These are phyloP conservation scores for Pilatotrama ljubarskyi DNA, from an alignment of 768 basidiomycete genomes.

Conservation along the genomic window DNA sequence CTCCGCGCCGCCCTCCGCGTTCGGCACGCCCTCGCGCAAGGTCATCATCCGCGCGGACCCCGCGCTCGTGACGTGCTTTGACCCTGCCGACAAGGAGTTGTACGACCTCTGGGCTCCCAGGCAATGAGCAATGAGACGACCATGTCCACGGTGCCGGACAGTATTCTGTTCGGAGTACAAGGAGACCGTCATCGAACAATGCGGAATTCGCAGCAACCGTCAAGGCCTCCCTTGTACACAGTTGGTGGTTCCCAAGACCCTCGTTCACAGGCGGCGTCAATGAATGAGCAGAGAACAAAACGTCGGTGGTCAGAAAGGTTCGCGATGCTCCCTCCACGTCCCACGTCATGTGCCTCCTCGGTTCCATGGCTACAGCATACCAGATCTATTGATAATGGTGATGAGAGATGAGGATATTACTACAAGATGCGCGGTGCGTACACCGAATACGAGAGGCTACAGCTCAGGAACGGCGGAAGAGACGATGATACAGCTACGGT, in stretches of 20 bases:
- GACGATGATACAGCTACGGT: not conserved
- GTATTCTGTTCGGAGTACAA: not conserved
- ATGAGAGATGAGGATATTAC: not conserved
- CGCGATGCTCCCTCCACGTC: not conserved
- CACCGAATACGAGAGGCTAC: conserved; percentile 1
- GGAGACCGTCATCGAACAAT: not conserved
- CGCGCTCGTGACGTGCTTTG: conserved; percentile 70
- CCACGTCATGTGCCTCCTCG: not conserved
- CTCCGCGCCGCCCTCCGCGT: conserved; percentile 13
- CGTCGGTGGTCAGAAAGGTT: not conserved
- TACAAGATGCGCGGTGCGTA: not conserved
- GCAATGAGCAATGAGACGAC: conserved; percentile 13
- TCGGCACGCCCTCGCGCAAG: conserved; percentile 34
- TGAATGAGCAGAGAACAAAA: not conserved
- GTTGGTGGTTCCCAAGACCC: too few species aligned
- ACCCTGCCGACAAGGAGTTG: conserved; percentile 71
- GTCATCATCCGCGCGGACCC: conserved; percentile 63
- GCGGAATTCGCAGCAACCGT: too few species aligned
- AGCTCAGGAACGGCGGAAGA: not conserved
- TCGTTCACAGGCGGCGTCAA: too few species aligned
- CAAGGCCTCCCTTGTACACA: too few species aligned
- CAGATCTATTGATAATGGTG: not conserved
- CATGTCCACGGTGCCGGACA: not conserved
- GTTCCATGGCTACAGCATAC: conserved; percentile 2
- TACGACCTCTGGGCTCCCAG: conserved; percentile 77